These are phyloP conservation scores for Geosmithia putterillii DNA, from an alignment of 2,329 filamentous ascomycete genomes.

Conservation along the genomic window DNA sequence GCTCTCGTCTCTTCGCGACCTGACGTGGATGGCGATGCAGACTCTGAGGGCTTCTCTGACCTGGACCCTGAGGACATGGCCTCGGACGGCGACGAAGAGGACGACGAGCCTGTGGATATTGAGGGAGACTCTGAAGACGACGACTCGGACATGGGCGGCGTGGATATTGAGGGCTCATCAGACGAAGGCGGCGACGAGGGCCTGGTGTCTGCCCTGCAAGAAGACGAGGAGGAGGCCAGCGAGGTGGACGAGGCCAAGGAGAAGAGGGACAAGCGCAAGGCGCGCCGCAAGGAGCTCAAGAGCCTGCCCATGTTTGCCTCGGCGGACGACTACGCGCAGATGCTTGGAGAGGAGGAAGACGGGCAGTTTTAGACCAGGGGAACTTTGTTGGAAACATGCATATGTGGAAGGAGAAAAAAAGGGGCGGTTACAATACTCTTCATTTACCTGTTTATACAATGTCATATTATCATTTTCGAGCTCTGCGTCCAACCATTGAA, in stretches of 20 bases:
- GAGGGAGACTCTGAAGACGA: slow-evolving; percentile 28
- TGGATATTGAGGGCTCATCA: slow-evolving; percentile 39
- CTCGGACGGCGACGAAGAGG: slow-evolving; percentile 31
- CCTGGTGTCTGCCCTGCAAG: slow-evolving; percentile 17
- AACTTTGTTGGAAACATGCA: background rate
- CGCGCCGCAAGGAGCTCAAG: slow-evolving; percentile 76
- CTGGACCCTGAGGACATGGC: slow-evolving; percentile 36
- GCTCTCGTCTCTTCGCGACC: slow-evolving; percentile 73
- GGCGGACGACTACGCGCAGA: slow-evolving; percentile 81
- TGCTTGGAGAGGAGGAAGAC: slow-evolving; percentile 63
- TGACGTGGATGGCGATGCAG: slow-evolving; percentile 43
- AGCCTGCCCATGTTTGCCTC: slow-evolving; percentile 86
- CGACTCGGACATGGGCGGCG: slow-evolving; percentile 27
- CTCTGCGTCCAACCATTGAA: background rate
- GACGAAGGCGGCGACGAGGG: slow-evolving; percentile 25
- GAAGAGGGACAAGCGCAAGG: slow-evolving; percentile 18
- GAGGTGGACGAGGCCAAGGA: slow-evolving; percentile 46
- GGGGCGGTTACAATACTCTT: background rate
- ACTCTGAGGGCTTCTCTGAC: slow-evolving; percentile 35
- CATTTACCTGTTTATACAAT: background rate
- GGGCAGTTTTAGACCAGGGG: slow-evolving; percentile 8
- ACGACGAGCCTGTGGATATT: slow-evolving; percentile 20
- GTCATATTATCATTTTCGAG: background rate
- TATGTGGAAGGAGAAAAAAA: background rate
- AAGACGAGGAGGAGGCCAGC: slow-evolving; percentile 21